Base-by-base conservation (phyloP, 257 asterid genomes). In the Solanum medicagineum region DNA sequence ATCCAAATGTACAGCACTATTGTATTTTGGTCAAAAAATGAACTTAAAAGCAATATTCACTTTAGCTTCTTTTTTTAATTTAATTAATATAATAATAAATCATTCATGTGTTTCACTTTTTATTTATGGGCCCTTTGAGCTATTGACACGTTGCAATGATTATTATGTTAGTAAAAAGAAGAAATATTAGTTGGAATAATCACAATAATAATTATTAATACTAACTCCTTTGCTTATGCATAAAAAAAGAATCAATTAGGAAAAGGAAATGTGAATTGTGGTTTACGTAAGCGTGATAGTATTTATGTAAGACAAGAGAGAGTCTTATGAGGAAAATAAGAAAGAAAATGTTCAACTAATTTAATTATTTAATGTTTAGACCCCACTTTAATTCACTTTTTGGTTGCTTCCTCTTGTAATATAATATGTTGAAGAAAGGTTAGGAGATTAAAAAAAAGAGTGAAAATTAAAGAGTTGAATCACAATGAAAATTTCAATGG, bases 81-180 rank as follows among this genome's bases (percentile, higher is more conserved):
- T 36, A 36, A 36, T 36, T 60, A 59, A 59, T 36, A 40, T 60
- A 57, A 51, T 15, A 51, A 26, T 26, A 77, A 77, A 77, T 77
- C 83, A 77, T 82, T 66, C 85, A 82, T 11, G 85, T 45, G 77
- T 82, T 82, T 62, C 49, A 62, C 17, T 82, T 62, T 82, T 82
- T 62, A 59, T 36, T 36, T 12, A 12, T 82, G 79, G 62, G 29
- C 47, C 85, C 62, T 14, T n/a, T 59, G 44, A 62, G 24, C 65
- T 6, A 82, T 82, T 70, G 85, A 82, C 85, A 82, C 85, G 85
- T 82, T 62, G 85, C 79, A 82, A 77, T 82, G 85, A 82, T 82
- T 62, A 24, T 40, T 82, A 22, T 63, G 85, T 77, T 77, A 51
- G 42, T 26, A 26, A 77, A 53, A 51, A 53, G n/a, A 51, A 77